Conservation (phyloP, 2,329 filamentous ascomycete genomes). For the Alternaria hordeiaustralica region DNA sequence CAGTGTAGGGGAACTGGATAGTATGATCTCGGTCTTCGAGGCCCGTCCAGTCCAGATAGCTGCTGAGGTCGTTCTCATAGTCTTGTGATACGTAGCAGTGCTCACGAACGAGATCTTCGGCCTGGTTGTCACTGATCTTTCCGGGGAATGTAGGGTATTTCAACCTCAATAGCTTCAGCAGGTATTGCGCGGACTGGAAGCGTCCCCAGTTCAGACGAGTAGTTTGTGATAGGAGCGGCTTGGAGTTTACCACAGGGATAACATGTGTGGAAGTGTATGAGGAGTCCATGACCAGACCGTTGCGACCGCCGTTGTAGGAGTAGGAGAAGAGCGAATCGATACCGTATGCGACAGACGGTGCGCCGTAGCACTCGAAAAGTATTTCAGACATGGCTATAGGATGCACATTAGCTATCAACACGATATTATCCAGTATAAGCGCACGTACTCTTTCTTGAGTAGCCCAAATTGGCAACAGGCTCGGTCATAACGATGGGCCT, state of each 20-base stretch:
- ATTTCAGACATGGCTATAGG: slow-evolving; percentile 90
- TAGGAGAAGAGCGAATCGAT: slow-evolving; percentile 98
- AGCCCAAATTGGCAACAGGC: slow-evolving; percentile 86
- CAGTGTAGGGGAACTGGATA: slow-evolving; percentile 91
- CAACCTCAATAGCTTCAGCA: slow-evolving; percentile 84
- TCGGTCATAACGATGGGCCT: slow-evolving; percentile 95
- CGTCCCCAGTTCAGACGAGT: slow-evolving; percentile 95
- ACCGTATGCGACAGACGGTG: slow-evolving; percentile 88
- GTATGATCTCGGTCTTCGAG: slow-evolving; percentile 88
- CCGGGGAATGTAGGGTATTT: slow-evolving; percentile 92
- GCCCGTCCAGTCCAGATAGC: slow-evolving; percentile 88
- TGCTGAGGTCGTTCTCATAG: slow-evolving; percentile 78
- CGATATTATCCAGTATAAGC: background rate
- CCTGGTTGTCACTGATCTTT: slow-evolving; percentile 84
- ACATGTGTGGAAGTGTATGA: slow-evolving; percentile 94
- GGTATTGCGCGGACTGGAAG: slow-evolving; percentile 85
- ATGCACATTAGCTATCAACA: slow-evolving; percentile 30
- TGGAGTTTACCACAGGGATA: slow-evolving; percentile 88
- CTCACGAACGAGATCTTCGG: slow-evolving; percentile 83
- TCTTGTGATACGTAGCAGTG: slow-evolving; percentile 89
- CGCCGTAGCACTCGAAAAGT: slow-evolving; percentile 93
- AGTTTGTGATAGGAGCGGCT: slow-evolving; percentile 82
- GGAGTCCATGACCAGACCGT: slow-evolving; percentile 87
- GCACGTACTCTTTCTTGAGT: slow-evolving; percentile 81
- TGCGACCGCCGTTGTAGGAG: slow-evolving; percentile 84